Base-by-base conservation (phyloP, 75 land plant species). In the Selaginella moellendorffii region DNA sequence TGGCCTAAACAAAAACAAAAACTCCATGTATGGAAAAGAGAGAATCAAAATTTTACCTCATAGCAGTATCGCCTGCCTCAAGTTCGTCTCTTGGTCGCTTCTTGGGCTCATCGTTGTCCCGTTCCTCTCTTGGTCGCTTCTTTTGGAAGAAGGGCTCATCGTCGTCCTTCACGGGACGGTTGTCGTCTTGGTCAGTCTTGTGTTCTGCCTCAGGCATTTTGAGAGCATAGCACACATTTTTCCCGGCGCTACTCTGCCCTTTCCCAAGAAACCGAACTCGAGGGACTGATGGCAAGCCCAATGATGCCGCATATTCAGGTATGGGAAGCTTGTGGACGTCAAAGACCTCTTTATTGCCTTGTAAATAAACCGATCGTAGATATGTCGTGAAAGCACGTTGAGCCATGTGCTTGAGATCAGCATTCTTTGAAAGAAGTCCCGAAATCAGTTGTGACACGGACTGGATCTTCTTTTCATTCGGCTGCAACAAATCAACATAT, bases 241-340 rank as follows among this genome's bases (percentile, higher is more conserved):
- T 36, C 46, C 46, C 14, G 5, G 46, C 5, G n/a, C n/a, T n/a
- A n/a, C n/a, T n/a, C n/a, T n/a, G n/a, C 5, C 14, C 46, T 22
- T 74, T 77, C 65, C 67, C 73, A 65, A 87, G 28, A 46, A 93
- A 82, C 12, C 96, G 78, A 12, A 88, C 54, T 61, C 88, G 81
- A 10, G 99, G 99, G 26, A 85, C 80, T 70, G 88, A 81, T 17
- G 96, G 89, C 26, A 93, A 75, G 59, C 99, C 99, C 29, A 85
- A 65, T 63, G 99, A 93, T 31, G 74, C 82, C 24, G 99, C 74
- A 68, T 64, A 93, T 26, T 83, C 96, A 21, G 82, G 87, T 26
- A 82, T 62, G 0, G 96, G 82, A 27, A 93, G 77, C 60, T 82
- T 78, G 17, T 26, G 66, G 1, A 83, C 85, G 76, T 93, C 87